These are phyloP conservation scores for Abelmoschus esculentus DNA, from an alignment of 345 rosid genomes.

Conservation along the genomic window DNA sequence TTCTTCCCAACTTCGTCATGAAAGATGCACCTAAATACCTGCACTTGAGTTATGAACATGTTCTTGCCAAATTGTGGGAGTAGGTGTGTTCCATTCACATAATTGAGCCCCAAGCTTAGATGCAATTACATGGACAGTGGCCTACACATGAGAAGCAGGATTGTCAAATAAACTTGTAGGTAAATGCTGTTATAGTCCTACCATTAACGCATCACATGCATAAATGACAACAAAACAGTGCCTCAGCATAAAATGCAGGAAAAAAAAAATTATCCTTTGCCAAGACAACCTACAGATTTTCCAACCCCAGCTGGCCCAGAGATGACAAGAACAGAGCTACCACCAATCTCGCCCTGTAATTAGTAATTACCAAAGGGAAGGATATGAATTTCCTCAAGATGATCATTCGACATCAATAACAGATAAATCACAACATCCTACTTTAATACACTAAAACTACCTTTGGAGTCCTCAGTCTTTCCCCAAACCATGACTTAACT, in stretches of 20 bases:
- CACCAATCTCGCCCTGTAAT: constrained; percentile 27
- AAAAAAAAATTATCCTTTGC: not conserved
- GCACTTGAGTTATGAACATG: constrained; percentile 53
- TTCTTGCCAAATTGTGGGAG: constrained; percentile 94
- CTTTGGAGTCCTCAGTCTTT: constrained; percentile 40
- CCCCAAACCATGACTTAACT: constrained; percentile 68
- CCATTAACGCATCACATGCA: not conserved
- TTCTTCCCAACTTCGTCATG: constrained; percentile 6
- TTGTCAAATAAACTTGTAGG: not conserved
- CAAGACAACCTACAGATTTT: constrained; percentile 60
- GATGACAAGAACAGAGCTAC: constrained; percentile 49
- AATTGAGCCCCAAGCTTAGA: constrained; percentile 64
- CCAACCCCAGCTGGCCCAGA: constrained; percentile 91
- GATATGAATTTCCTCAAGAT: constrained; percentile 8
- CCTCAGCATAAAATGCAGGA: not conserved
- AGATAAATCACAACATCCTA: not conserved
- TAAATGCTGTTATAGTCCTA: not conserved
- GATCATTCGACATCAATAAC: not conserved
- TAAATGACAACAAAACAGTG: not conserved
- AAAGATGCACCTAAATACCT: constrained; percentile 36
- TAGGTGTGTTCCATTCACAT: constrained; percentile 90
- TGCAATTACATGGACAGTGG: constrained; percentile 61
- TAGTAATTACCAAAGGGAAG: constrained; percentile 14
- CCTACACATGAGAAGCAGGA: constrained; percentile 25
- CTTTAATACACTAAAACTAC: constrained; percentile 20